Evolutionary conservation across 2,329 filamentous ascomycete species (phyloP).

Genomic region (Epicoccum sorghinum): DNA sequence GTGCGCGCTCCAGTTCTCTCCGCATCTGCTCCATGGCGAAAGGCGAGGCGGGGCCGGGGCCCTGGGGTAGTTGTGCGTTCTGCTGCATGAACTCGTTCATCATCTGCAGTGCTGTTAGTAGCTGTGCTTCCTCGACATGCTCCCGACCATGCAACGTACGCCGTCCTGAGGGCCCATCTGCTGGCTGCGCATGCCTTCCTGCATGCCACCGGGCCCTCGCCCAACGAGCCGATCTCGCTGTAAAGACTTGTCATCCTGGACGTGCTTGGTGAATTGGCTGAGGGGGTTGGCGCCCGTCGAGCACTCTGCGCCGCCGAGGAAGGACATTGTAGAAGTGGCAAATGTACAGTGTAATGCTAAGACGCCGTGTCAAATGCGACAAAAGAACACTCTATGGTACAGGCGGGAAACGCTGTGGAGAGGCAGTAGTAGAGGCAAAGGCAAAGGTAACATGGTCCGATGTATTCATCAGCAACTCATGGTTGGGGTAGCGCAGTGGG

Average conservation of each 20-base stretch:
- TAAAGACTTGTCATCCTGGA: constrained; percentile 92
- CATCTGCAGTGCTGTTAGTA: constrained; percentile 64
- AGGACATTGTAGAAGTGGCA: constrained; percentile 73
- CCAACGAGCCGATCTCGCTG: constrained; percentile 89
- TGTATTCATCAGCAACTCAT: constrained; percentile 30
- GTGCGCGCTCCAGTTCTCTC: constrained; percentile 64
- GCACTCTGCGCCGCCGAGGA: constrained; percentile 94
- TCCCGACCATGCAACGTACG: constrained; percentile 30
- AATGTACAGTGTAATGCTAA: background rate
- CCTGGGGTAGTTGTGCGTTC: constrained; percentile 65
- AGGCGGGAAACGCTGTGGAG: background rate
- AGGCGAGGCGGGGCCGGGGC: constrained; percentile 58
- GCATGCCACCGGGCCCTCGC: constrained; percentile 70
- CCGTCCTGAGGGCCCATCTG: constrained; percentile 72
- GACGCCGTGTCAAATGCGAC: constrained; percentile 10
- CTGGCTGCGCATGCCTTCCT: constrained; percentile 78
- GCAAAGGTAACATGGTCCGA: constrained; percentile 5
- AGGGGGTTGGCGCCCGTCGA: constrained; percentile 95
- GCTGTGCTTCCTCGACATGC: background rate
- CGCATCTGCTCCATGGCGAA: constrained; percentile 73
- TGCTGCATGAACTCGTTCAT: constrained; percentile 93
- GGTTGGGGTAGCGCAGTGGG: constrained; percentile 25
- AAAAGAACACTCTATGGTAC: constrained; percentile 9
- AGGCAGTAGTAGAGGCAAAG: background rate
- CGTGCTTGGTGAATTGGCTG: constrained; percentile 96